phyloP scores from a whole-genome alignment of 1,139 yeast genomes.

The Debaryomycetaceae sp. region DNA sequence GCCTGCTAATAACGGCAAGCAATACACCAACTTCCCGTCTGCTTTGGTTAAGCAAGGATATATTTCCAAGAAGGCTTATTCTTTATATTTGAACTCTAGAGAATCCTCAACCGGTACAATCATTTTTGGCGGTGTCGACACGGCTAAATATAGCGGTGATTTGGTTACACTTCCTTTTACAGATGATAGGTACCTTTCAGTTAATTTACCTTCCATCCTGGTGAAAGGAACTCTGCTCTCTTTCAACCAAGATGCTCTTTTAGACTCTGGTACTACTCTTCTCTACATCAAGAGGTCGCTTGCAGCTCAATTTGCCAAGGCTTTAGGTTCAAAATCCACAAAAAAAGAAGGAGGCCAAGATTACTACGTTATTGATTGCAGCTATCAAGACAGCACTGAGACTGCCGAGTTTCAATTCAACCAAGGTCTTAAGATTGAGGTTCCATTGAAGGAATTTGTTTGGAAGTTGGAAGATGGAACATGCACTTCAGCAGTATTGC shows the following conservation, averaged over 20 bases:
- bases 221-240: slow-evolving; percentile 4
- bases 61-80: slow-evolving; percentile 47
- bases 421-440: slow-evolving; percentile 18
- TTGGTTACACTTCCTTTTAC: slow-evolving; percentile 22
- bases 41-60: slow-evolving; percentile 49
- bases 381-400: background rate
- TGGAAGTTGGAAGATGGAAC: slow-evolving; percentile 2
- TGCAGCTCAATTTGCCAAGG: background rate
- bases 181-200: slow-evolving; percentile 11
- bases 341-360: background rate
- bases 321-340: background rate
- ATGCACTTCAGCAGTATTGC: background rate
- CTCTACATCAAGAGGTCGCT: slow-evolving; percentile 4
- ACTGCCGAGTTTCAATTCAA: slow-evolving; percentile 13
- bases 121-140: slow-evolving; percentile 59
- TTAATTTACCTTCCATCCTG: background rate
- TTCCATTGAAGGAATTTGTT: slow-evolving; percentile 23
- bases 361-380: background rate
- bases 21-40: slow-evolving; percentile 56
- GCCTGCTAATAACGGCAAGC: slow-evolving; percentile 10
- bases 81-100: slow-evolving; percentile 47
- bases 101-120: slow-evolving; percentile 44
- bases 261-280: slow-evolving; percentile 43
- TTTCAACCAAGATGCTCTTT: slow-evolving; percentile 12
- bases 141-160: slow-evolving; percentile 47